Evolutionary conservation across 768 basidiomycete genomes (phyloP), one percentile per base, ranked within the genome.

Genomic region (Megacollybia marginata): DNA sequence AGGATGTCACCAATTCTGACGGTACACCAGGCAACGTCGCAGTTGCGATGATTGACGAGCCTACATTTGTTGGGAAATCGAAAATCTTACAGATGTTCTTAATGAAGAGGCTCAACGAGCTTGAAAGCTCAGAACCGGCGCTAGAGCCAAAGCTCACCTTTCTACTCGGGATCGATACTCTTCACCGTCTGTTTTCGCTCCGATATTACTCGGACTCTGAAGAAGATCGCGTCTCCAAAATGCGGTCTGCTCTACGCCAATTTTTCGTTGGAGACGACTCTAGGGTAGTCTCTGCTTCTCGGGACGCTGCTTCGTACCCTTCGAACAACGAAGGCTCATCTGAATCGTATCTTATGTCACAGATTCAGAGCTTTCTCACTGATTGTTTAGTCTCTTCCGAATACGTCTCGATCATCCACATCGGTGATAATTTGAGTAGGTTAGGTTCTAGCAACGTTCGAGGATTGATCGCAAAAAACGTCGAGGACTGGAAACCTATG

Each of bases 41-140:
- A 0, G 76, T 95, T 7, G 94, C 79, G 8, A 76, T 93, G 55
- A 79, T 91, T 52, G 80, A 92, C 62, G 89, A 92, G 58, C 91
- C 93, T 10, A 90, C 85, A 0, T 96, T 97, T 63, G 86, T 88
- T 20, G 80, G 83, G 15, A 97, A 97, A 67, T 84, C 88, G 12
- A 64, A 62, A 10, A 65, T 71, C 38, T 66, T 95, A 28, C 76
- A 72, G 44, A 57, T 59, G 7, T 83, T 76, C 58, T 70, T 89
- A 36, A 64, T 57, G 42, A 54, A 57, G 12, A 68, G 71, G 20
- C 54, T 78, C 28, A 50, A 57, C 32, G 45, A 49, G 33, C 53
- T 62, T 42, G 48, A 56, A 31, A 31, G 10, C 33, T 28, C 23
- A 6, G 23, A 28, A 28, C 23, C 23, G n/a, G n/a, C n/a, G 23